phyloP scores from a whole-genome alignment of 176 grass and related monocot species.

The Eleusine indica region DNA sequence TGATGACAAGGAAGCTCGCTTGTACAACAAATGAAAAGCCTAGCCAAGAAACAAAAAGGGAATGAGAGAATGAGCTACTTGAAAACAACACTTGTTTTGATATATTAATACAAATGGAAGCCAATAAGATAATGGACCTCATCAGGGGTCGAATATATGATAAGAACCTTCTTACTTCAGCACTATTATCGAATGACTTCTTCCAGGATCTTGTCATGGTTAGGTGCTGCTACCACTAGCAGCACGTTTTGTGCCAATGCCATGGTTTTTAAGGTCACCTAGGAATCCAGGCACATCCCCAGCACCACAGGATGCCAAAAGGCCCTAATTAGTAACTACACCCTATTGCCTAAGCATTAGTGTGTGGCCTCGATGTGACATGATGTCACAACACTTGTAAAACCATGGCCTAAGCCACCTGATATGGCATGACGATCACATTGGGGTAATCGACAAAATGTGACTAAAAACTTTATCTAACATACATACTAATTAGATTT shows the following conservation, averaged over 20 bases:
- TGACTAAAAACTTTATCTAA: neutral
- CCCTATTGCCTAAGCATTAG: neutral
- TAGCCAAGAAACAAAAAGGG: neutral
- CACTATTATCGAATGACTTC: neutral
- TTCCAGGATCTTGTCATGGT: neutral
- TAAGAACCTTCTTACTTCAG: neutral
- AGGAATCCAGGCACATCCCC: neutral
- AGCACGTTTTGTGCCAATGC: neutral
- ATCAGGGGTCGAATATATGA: neutral
- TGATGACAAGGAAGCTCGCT: neutral
- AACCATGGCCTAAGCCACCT: neutral
- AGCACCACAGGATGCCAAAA: neutral
- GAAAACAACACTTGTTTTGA: neutral
- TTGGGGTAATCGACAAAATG: neutral
- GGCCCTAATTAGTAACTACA: neutral
- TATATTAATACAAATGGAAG: neutral
- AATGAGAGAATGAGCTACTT: neutral
- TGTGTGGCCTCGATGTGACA: neutral
- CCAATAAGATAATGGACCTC: neutral
- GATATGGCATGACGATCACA: neutral
- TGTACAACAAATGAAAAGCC: neutral
- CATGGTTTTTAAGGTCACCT: neutral
- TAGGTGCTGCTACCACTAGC: too few species aligned
- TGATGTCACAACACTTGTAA: neutral
- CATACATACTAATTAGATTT: neutral